These are phyloP conservation scores for Pseudozyma thailandica DNA, from an alignment of 1,284 basidiomycete species.

Conservation along the genomic window DNA sequence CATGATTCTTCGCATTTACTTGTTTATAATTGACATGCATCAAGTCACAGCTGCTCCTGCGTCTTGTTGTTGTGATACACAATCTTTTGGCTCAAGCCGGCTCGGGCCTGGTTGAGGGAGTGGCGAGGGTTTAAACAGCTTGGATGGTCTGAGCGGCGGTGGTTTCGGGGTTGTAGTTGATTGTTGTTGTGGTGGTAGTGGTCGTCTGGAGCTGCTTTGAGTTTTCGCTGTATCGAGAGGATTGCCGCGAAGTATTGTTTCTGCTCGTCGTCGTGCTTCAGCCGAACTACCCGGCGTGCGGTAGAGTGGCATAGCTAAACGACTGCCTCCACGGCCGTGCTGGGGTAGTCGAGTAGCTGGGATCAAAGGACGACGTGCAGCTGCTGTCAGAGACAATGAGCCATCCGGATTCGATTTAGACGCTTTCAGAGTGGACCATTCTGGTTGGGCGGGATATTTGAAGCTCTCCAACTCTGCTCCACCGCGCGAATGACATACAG, in stretches of 20 bases:
- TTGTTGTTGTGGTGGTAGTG: background rate
- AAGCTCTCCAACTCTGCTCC: background rate
- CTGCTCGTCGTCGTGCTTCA: constrained; percentile 29
- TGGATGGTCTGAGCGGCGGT: constrained; percentile 1
- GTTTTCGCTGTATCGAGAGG: background rate
- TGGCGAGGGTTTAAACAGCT: constrained; percentile 23
- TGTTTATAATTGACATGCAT: constrained; percentile 32
- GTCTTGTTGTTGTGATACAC: too few species aligned
- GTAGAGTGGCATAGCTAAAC: constrained; percentile 35
- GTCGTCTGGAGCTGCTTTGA: background rate
- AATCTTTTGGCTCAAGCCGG: background rate
- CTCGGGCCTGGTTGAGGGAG: background rate
- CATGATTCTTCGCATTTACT: constrained; percentile 22
- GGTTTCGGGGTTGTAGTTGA: background rate
- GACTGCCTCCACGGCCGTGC: constrained; percentile 12
- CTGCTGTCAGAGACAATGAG: constrained; percentile 22
- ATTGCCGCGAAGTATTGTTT: constrained; percentile 2
- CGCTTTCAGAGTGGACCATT: constrained; percentile 43
- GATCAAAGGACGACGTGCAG: constrained; percentile 16
- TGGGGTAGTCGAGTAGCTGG: constrained; percentile 26
- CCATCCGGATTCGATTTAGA: constrained; percentile 14
- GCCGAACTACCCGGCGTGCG: constrained; percentile 27
- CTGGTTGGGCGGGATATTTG: constrained; percentile 7
- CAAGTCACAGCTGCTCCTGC: constrained; percentile 7
- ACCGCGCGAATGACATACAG: too few species aligned